Evolutionary conservation across 2,329 filamentous ascomycete genomes (phyloP).

Genomic region (Beauveria medogensis): DNA sequence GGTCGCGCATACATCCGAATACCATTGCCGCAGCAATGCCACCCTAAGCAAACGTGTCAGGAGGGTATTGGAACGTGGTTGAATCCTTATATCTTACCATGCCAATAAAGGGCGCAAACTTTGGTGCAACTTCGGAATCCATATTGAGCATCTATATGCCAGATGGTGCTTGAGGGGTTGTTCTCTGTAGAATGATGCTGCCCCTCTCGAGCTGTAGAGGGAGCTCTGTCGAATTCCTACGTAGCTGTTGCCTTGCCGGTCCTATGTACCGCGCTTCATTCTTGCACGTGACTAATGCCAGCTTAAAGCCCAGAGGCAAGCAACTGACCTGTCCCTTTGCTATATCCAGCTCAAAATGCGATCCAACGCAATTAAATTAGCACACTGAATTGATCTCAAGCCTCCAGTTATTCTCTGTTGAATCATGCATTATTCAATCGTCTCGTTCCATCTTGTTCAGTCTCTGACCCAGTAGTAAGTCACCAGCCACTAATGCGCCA

Average conservation of each 20-base stretch:
- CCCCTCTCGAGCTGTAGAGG: not conserved
- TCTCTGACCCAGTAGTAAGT: not conserved
- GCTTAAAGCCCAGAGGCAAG: no score
- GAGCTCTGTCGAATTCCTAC: not conserved
- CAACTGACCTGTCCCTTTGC: no score
- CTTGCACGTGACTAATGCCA: not conserved
- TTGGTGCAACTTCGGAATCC: slow-evolving; percentile 58
- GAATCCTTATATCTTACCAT: slow-evolving; percentile 53
- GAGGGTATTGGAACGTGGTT: not conserved
- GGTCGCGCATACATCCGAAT: slow-evolving; percentile 60
- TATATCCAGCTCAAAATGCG: no score
- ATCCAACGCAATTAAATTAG: not conserved
- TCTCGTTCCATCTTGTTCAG: not conserved
- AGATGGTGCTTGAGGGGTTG: not conserved
- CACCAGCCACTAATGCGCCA: slow-evolving; percentile 7
- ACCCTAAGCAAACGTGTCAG: slow-evolving; percentile 39
- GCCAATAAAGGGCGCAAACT: slow-evolving; percentile 82
- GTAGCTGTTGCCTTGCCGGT: not conserved
- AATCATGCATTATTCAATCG: not conserved
- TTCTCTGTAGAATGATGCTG: not conserved
- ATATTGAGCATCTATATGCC: slow-evolving; percentile 27
- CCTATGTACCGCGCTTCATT: not conserved
- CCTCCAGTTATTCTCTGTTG: not conserved
- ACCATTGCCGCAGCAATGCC: slow-evolving; percentile 78
- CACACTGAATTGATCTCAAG: no score